Percentiles rank a stretch among this genome's conserved stretches.
Conservation (phyloP, 2,329 filamentous ascomycete species). For the Stachybotrys chlorohalonatus region DNA sequence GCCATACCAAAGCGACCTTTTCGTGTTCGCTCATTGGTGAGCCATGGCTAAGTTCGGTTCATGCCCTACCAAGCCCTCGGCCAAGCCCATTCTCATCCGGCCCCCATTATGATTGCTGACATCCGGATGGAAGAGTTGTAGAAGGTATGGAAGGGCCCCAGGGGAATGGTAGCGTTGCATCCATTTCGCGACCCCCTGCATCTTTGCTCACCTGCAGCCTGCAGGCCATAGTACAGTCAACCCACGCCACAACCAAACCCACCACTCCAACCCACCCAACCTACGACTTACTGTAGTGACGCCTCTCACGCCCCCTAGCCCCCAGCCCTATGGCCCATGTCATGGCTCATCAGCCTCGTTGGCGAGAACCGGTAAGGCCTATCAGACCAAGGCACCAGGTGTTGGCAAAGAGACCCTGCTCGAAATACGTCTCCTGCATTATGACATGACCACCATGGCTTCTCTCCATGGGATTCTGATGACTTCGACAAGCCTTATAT, state of each 20-base stretch:
- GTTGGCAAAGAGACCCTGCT: background rate
- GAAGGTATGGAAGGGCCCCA: background rate
- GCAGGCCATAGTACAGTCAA: too few relatives aligned
- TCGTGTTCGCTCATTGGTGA: background rate
- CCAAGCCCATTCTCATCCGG: background rate
- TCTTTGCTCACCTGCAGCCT: background rate
- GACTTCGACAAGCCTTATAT: background rate
- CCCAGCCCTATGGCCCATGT: background rate
- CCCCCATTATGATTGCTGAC: background rate
- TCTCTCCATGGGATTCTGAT: background rate
- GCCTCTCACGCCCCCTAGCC: background rate
- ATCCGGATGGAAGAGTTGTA: background rate
- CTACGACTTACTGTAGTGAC: background rate
- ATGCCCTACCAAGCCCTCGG: background rate
- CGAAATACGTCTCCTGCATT: background rate
- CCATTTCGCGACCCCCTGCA: background rate
- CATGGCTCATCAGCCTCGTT: background rate
- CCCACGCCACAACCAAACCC: background rate
- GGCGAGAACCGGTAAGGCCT: background rate
- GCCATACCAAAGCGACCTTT: background rate
- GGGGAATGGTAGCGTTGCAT: background rate
- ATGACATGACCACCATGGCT: background rate
- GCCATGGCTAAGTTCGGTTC: background rate
- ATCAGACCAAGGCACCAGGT: background rate
- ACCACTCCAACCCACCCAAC: background rate